Evolutionary conservation across 148 eudicot genomes (phyloP), one percentile per base, ranked within the genome.

Genomic region (Pharnaceum exiguum): DNA sequence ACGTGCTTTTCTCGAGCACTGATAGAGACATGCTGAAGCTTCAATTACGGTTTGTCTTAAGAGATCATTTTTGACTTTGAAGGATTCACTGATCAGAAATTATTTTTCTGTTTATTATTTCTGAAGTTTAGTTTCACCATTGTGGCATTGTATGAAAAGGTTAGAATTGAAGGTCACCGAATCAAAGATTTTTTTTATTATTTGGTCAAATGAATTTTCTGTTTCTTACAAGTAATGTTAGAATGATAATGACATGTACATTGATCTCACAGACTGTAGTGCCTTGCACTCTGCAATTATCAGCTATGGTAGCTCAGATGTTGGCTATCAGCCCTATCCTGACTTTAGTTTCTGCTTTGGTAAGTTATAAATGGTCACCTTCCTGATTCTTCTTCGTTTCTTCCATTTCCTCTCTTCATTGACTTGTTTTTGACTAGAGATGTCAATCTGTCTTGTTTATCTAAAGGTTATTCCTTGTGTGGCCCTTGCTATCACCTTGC

Each of bases 271-370:
- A 93, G 98, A 79, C 95, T 9, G 76, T 69, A 53, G 89, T 88
- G 29, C 98, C 98, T 15, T 73, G 90, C 66, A 56, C 80, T 55
- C 72, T 93, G 73, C 98, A 93, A 70, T 46, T 88, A 68, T 71
- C 81, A 25, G 82, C 96, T 61, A 85, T 93, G 98, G 94, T 83
- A 42, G 79, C 79, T 30, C 95, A 83, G 65, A 93, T 93, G 96
- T 40, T 93, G 73, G 77, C 60, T 48, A 83, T 85, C 59, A 93
- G 90, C 70, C 98, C 95, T 15, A 38, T 66, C 37, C 83, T 93
- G 25, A 72, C 98, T 7, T 60, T 75, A 16, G 62, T 82, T 51
- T 85, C 95, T 59, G 90, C 89, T 19, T 56, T 85, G 89, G 98
- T 93, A 62, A 82, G 84, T 54, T 68, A 65, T 42, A 10, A 64